phyloP scores from a whole-genome alignment of 179 eudicot genomes.

The Monotropa hypopitys region DNA sequence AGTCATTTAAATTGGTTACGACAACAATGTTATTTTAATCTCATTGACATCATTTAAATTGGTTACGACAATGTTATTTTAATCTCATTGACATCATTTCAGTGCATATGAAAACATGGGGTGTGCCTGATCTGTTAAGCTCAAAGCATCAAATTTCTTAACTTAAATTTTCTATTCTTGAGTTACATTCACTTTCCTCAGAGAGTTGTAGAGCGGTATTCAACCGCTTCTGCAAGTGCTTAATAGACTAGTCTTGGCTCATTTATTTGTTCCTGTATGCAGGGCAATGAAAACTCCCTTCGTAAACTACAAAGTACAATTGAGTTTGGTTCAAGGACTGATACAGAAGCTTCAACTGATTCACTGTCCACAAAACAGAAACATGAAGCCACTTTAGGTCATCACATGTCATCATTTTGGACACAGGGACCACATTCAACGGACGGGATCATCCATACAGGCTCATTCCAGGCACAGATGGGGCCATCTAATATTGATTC shows the following conservation, averaged over 20 bases:
- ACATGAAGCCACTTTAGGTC: slow-evolving; percentile 31
- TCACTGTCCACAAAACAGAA: slow-evolving; percentile 34
- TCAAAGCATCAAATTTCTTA: neutral
- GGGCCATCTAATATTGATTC: slow-evolving; percentile 24
- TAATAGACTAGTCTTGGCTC: neutral
- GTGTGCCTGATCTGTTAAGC: neutral
- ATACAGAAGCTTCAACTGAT: slow-evolving; percentile 44
- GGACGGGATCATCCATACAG: slow-evolving; percentile 17
- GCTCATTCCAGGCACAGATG: slow-evolving; percentile 22
- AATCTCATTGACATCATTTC: neutral
- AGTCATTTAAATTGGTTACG: neutral
- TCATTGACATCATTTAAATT: neutral
- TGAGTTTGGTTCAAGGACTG: slow-evolving; percentile 32
- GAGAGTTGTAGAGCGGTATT: slow-evolving; percentile 7
- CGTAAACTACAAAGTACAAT: slow-evolving; percentile 23
- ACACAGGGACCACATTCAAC: slow-evolving; percentile 26
- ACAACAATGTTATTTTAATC: neutral
- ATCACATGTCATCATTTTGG: slow-evolving; percentile 29
- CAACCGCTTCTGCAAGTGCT: neutral
- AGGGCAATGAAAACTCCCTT: slow-evolving; percentile 36
- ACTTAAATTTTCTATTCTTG: neutral
- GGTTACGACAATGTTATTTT: neutral
- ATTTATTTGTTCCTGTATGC: slow-evolving; percentile 13
- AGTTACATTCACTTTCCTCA: neutral
- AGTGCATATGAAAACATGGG: neutral